Percentiles rank a stretch among this genome's conserved stretches.
phyloP scores from a whole-genome alignment of 106 monocot genomes.

The Allium fistulosum region DNA sequence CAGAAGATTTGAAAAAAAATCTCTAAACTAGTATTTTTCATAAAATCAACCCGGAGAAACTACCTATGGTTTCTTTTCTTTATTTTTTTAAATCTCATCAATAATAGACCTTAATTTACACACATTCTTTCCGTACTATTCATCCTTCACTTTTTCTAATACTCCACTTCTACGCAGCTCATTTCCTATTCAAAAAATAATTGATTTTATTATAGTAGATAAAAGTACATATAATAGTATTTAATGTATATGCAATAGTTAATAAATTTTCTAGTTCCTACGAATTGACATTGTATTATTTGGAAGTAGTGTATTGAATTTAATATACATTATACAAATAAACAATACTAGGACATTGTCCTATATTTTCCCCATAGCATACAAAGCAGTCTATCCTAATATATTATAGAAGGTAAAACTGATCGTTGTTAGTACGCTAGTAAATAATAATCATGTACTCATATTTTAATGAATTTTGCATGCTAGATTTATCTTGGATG shows the following conservation, averaged over 20 bases:
- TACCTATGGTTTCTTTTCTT: conserved; percentile 8
- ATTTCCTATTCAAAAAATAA: conserved; percentile 35
- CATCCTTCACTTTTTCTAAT: conserved; percentile 11
- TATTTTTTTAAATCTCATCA: conserved; percentile 10
- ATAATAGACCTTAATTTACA: conserved; percentile 15
- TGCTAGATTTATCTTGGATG: too few relatives aligned
- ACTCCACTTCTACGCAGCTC: conserved; percentile 45
- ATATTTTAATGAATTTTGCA: too few relatives aligned
- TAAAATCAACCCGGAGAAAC: conserved; percentile 48
- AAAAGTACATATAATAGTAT: too few relatives aligned
- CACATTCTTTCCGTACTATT: conserved; percentile 44
- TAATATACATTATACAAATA: too few relatives aligned
- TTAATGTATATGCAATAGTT: too few relatives aligned
- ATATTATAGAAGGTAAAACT: too few relatives aligned
- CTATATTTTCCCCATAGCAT: too few relatives aligned
- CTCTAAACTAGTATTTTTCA: conserved; percentile 25
- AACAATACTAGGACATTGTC: too few relatives aligned
- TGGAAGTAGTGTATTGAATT: conserved; percentile 29
- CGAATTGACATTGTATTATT: conserved; percentile 26
- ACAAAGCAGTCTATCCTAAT: too few relatives aligned
- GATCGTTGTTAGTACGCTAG: too few relatives aligned
- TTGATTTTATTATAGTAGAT: too few relatives aligned
- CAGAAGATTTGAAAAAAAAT: conserved; percentile 29
- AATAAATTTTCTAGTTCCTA: conserved; percentile 38
- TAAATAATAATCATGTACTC: too few relatives aligned